Evolutionary conservation across 768 basidiomycete species (phyloP), one percentile per base, ranked within the genome.

Genomic region (Hemileccinum rubropunctum): DNA sequence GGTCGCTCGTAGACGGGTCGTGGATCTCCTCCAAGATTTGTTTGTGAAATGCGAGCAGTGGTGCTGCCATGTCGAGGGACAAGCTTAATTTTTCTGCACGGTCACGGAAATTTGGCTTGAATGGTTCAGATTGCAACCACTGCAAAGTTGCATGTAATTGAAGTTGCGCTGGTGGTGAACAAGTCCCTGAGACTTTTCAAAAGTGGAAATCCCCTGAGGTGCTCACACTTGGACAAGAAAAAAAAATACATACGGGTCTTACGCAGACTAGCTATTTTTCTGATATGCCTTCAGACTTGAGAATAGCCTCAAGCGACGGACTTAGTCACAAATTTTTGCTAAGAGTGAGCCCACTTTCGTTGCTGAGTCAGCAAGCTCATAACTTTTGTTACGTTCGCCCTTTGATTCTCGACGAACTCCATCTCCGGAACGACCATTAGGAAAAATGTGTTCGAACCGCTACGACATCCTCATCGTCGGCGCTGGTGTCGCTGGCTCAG

Each of bases 401-500:
- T 38, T 15, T 38, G 46, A 23, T 37, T n/a, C 39, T 18, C 32
- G 15, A 42, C 48, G 13, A 20, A 50, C 11, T 38, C 17, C 38
- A 28, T 32, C 44, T 3, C 37, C 23, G 17, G 27, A 21, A 47
- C 42, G 33, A 43, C 30, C 26, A 15, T 8, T 23, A 21, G 15
- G 14, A 14, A 30, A 49, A 36, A 64, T 59, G 63, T 6, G 6
- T 3, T 5, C 27, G 5, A 49, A 52, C 21, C 60, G 68, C 48
- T 91, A 88, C 77, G 86, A 92, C 75, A 75, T 90, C 37, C 66
- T 95, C 69, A 86, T 98, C 63, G 84, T 98, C 66, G 95, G 95
- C 48, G 93, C 90, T 7, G 95, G 95, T 35, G 76, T 97, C 46
- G 92, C 91, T 14, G 95, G 95, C 49, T 84, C 81, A 36, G 81